Conservation (phyloP, 768 basidiomycete species). For the Panellus pusillus region DNA sequence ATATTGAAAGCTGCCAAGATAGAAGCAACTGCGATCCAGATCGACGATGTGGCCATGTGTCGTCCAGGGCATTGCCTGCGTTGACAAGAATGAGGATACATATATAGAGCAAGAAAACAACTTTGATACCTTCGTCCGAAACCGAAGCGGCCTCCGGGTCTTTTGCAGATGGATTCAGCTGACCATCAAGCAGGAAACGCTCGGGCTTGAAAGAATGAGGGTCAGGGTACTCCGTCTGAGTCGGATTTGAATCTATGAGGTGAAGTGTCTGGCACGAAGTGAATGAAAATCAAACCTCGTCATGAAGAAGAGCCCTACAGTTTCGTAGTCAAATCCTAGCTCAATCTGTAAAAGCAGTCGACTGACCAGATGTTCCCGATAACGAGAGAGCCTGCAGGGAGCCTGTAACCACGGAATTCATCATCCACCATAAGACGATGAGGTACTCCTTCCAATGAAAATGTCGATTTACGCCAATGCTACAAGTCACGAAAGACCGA, state of each 20-base stretch:
- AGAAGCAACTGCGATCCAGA: slow-evolving; percentile 2
- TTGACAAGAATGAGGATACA: not conserved
- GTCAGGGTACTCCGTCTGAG: not conserved
- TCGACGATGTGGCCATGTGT: not conserved
- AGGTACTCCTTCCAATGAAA: no score
- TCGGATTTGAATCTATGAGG: not conserved
- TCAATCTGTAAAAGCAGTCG: no score
- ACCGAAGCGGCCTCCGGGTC: slow-evolving; percentile 1
- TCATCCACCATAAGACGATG: not conserved
- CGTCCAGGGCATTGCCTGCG: not conserved
- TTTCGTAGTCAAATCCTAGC: no score
- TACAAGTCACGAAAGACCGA: not conserved
- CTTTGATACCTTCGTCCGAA: slow-evolving; percentile 1
- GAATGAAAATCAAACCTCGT: not conserved
- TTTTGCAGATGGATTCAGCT: not conserved
- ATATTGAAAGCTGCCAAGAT: slow-evolving; percentile 1
- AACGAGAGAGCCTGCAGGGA: not conserved
- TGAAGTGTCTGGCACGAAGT: no score
- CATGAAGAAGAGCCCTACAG: not conserved
- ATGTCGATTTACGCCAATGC: no score
- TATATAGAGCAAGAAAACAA: not conserved
- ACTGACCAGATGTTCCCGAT: not conserved
- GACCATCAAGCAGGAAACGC: slow-evolving; percentile 2
- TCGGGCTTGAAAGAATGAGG: slow-evolving; percentile 7
- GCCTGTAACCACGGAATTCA: not conserved